Percentiles rank a stretch among this genome's conserved stretches.
Evolutionary conservation across 768 basidiomycete species (phyloP).

Genomic region (Boletus coccyginus): DNA sequence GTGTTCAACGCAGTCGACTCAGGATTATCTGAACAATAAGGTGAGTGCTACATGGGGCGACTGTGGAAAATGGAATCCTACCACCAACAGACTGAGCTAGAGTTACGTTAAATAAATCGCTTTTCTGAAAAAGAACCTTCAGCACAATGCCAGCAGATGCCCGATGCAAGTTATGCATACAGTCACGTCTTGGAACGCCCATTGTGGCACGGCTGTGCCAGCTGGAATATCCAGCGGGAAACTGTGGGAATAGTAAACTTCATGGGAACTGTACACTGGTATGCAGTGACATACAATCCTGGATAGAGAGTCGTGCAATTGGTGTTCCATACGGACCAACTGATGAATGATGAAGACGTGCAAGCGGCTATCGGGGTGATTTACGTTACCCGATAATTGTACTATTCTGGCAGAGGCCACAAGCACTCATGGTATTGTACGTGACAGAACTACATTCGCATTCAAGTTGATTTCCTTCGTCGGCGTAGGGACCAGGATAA

Average conservation of each 20-base stretch:
- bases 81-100: constrained; percentile 35
- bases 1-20: constrained; percentile 40
- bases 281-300: constrained; percentile 11
- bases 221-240: constrained; percentile 48
- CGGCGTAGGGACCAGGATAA: constrained; percentile 33
- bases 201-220: constrained; percentile 51
- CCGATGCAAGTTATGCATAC: constrained; percentile 26
- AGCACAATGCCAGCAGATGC: not conserved
- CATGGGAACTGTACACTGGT: not conserved
- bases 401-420: constrained; percentile 52
- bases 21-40: constrained; percentile 32
- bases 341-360: constrained; percentile 19
- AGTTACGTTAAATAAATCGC: constrained; percentile 38
- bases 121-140: constrained; percentile 24
- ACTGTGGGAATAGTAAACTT: constrained; percentile 24
- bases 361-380: not conserved
- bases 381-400: constrained; percentile 35
- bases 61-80: constrained; percentile 1
- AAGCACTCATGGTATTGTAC: constrained; percentile 56
- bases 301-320: constrained; percentile 44
- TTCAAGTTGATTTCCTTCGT: constrained; percentile 21
- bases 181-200: constrained; percentile 59
- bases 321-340: constrained; percentile 51
- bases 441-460: constrained; percentile 58
- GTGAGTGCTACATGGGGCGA: not conserved